Base-by-base conservation (phyloP, 2,329 filamentous ascomycete species). In the Fusarium solani-melongenae region DNA sequence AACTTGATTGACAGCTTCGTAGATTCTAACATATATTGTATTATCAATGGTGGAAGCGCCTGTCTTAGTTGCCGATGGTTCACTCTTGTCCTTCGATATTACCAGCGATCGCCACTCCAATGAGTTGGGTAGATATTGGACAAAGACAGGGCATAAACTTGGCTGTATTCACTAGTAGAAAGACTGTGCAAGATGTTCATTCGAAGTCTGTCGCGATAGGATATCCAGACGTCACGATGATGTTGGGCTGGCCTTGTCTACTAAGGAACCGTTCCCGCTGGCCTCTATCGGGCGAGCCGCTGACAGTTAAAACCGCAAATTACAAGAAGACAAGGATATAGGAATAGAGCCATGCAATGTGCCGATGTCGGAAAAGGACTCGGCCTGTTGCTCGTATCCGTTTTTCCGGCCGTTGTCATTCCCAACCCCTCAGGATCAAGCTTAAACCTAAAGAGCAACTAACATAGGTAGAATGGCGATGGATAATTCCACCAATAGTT, bases 291-390 rank as follows among this genome's bases (percentile, higher is more conserved):
- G 12, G 14, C 0, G 10, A n/a, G 2, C 44, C 4, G 17, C 15
- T 11, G 3, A 0, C 22, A 17, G 8, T 49, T 12, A 49, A 49
- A 29, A 12, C 44, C 10, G 44, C 7, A n/a, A 12, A 29, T 10
- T 4, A n/a, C 6, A 51, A 12, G 27, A 6, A 10, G 8, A 10
- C 41, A 6, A 46, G 41, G 41, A 46, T 46, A 46, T 24, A 46
- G 14, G 2, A 27, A 17, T 14, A 46, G 1, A 17, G 14, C 22
- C 5, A 17, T 17, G 5, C 41, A 46, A 46, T 46, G 20, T 15
- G 8, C 46, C 46, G 46, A 51, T 51, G 22, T 58, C 56, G 56
- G 56, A 58, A 58, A 58, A 58, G 56, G 56, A n/a, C 36, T 39
- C 14, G 34, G 20, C 55, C 22, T 22, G 12, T 33, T 22, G 51